A percentile compares a stretch with the other conserved stretches of the same genome.
These are phyloP conservation scores for Salix caprea DNA, from an alignment of 345 rosid species.

Conservation along the genomic window DNA sequence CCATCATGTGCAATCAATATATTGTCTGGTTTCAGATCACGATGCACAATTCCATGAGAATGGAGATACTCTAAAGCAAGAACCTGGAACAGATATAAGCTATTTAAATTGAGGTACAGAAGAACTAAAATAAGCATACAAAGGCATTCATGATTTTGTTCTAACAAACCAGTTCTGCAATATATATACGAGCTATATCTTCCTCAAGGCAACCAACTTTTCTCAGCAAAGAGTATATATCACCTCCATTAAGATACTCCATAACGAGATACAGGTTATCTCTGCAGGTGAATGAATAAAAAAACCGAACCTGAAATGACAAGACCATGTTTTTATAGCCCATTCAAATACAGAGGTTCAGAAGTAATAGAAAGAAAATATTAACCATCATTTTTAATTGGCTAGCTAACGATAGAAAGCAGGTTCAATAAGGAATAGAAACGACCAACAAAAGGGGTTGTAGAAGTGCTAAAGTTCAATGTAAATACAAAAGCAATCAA, in stretches of 20 bases:
- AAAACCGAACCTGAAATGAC: conserved; percentile 68
- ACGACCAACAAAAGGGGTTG: background rate
- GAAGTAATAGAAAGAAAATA: background rate
- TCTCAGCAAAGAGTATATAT: conserved; percentile 67
- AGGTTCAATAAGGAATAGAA: background rate
- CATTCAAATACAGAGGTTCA: conserved; percentile 1
- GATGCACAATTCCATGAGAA: conserved; percentile 72
- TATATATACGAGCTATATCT: conserved; percentile 67
- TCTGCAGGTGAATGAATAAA: conserved; percentile 78
- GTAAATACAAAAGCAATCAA: conserved; percentile 3
- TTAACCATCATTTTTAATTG: background rate
- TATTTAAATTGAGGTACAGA: conserved; percentile 2
- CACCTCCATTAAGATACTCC: conserved; percentile 93
- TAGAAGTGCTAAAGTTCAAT: background rate
- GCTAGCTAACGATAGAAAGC: background rate
- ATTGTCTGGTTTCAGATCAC: conserved; percentile 85
- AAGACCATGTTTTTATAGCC: conserved; percentile 16
- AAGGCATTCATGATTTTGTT: conserved; percentile 10
- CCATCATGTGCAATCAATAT: conserved; percentile 78
- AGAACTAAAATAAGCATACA: conserved; percentile 9
- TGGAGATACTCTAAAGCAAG: conserved; percentile 86
- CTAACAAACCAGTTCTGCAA: conserved; percentile 71
- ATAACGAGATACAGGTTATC: conserved; percentile 87
- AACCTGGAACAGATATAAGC: conserved; percentile 47
- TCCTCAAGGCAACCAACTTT: conserved; percentile 83